Percentiles rank a stretch among this genome's conserved stretches.
Conservation (phyloP, 1,284 basidiomycete species). For the Inonotus hispidus region DNA sequence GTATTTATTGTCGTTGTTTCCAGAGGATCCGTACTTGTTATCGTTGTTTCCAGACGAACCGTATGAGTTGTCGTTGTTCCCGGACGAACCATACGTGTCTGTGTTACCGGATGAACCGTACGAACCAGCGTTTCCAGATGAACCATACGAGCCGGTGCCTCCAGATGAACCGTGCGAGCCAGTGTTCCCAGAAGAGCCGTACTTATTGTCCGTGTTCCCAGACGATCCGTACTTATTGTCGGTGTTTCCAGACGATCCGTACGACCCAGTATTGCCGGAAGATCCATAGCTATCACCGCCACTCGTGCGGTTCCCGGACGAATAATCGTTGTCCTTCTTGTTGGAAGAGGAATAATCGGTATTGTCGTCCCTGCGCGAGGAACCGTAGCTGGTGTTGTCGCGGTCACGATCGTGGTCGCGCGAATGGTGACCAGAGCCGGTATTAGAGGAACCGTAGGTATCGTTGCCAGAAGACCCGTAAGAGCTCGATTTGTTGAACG, state of each 20-base stretch:
- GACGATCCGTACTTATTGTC: not conserved
- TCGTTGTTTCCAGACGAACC: slow-evolving; percentile 1
- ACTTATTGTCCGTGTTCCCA: not conserved
- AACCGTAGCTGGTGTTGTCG: slow-evolving; percentile 1
- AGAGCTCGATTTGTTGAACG: slow-evolving; percentile 1
- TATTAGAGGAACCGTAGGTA: not conserved
- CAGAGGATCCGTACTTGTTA: not conserved
- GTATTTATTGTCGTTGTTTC: not conserved
- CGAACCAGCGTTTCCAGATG: not conserved
- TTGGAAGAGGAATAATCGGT: not conserved
- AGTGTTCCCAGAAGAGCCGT: not conserved
- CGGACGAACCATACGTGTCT: not conserved
- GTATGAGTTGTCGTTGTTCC: not conserved
- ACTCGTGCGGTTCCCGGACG: not conserved
- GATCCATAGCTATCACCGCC: too few species aligned
- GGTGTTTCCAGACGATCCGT: not conserved
- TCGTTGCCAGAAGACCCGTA: slow-evolving; percentile 6
- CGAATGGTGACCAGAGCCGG: not conserved
- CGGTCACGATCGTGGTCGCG: slow-evolving; percentile 3
- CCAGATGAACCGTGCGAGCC: not conserved
- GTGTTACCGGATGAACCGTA: not conserved
- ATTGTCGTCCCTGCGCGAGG: not conserved
- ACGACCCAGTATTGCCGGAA: not conserved
- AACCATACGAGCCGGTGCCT: not conserved
- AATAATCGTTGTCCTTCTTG: not conserved